Conservation (phyloP, 1,284 basidiomycete genomes). For the Tylopilus sp. region DNA sequence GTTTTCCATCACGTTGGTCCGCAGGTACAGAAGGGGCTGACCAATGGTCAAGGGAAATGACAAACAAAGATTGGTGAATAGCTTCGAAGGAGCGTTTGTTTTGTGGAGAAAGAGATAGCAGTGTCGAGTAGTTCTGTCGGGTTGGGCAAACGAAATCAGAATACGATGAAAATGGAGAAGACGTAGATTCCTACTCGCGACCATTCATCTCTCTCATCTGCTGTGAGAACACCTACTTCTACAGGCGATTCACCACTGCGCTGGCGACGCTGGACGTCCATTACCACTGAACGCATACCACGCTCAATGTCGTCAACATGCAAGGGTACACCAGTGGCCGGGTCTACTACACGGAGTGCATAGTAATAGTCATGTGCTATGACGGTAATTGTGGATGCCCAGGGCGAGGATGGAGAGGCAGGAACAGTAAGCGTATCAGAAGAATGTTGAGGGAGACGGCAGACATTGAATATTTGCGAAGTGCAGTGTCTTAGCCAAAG, state of each 20-base stretch:
- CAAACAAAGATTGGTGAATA: slow-evolving; percentile 43
- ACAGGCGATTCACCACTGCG: slow-evolving; percentile 52
- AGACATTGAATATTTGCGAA: slow-evolving; percentile 71
- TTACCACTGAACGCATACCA: slow-evolving; percentile 61
- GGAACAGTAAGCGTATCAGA: slow-evolving; percentile 62
- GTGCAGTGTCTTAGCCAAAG: slow-evolving; percentile 61
- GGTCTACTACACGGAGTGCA: slow-evolving; percentile 56
- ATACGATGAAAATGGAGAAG: neutral
- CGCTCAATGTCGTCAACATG: slow-evolving; percentile 60
- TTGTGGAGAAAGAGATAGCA: slow-evolving; percentile 18
- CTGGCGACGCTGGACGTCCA: slow-evolving; percentile 61
- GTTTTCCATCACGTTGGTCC: slow-evolving; percentile 17
- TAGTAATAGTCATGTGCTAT: slow-evolving; percentile 84
- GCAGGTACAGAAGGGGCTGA: slow-evolving; percentile 39
- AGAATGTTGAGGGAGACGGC: slow-evolving; percentile 62
- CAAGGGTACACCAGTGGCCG: slow-evolving; percentile 32
- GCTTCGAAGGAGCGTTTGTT: slow-evolving; percentile 17
- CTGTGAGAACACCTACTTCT: slow-evolving; percentile 72
- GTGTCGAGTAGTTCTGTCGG: slow-evolving; percentile 19
- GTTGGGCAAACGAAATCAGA: neutral
- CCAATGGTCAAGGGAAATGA: slow-evolving; percentile 64
- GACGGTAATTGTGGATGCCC: slow-evolving; percentile 55
- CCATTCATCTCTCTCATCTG: slow-evolving; percentile 85
- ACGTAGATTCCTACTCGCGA: slow-evolving; percentile 51
- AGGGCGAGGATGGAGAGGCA: slow-evolving; percentile 43